Evolutionary conservation across 345 rosid genomes (phyloP), one percentile per base, ranked within the genome.

Genomic region (Melaleuca alternifolia): DNA sequence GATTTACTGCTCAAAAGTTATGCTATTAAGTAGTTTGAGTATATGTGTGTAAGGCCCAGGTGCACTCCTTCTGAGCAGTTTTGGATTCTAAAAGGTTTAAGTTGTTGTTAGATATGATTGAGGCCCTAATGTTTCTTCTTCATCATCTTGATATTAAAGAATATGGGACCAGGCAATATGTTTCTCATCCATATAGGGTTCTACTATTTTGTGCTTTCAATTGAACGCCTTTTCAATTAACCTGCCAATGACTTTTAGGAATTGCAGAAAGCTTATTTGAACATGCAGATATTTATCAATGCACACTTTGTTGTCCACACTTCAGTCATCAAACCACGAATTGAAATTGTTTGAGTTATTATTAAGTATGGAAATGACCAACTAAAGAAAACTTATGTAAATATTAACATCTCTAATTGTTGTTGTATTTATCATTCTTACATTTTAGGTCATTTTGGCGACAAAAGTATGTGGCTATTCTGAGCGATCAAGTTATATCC

Each of bases 391-490:
- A 16, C 24, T 65, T 20, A 33, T 65, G 12, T 33, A 16, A 41
- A 9, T 16, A 33, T 65, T 33, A 65, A 37, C 2, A 0, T 77
- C 57, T 51, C 65, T 37, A 21, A 71, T 56, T 81, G 50, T 54
- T 86, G 59, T 65, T 51, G 3, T 50, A 7, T 86, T 23, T 82
- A 44, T 88, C 83, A 18, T 79, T 84, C 30, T 84, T 54, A 84
- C 88, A 56, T 76, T 77, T 84, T 89, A 97, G 98, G 91, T 97
- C 86, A 94, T 97, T 88, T 82, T 97, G 96, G 98, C 99, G 83
- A 95, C 99, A 85, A 97, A 97, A 93, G 94, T 97, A 62, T 71
- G 94, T 89, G 98, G 99, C 77, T 96, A 96, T 88, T 93, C 97
- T 51, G 97, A 96, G 89, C 84, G 90, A 82, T 71, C 94, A 26